Evolutionary conservation across 148 eudicot genomes (phyloP), one percentile per base, ranked within the genome.

Genomic region (Rhododendron kiyosumense): DNA sequence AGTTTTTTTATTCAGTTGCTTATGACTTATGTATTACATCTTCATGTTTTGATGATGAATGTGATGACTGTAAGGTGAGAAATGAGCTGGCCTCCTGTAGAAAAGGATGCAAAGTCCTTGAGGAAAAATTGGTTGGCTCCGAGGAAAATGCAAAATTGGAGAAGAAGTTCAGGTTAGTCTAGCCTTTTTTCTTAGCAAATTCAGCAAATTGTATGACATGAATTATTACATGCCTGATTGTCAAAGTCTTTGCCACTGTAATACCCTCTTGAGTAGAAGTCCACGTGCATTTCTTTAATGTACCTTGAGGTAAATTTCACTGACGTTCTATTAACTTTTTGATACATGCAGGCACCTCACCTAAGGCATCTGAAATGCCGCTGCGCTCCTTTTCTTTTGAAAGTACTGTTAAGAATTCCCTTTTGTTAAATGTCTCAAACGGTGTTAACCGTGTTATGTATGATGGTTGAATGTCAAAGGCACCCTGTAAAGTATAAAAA

Each of bases 51-150:
- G 83, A 30, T 76, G 85, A 28, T 63, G 65, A 36, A 67, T 81
- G 34, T 87, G 30, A 71, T 38, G 24, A 57, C 57, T 59, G 83
- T 15, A 20, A 96, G 98, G 92, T 89, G 86, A 93, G 80, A 85
- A 89, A 88, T 82, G 96, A 92, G 86, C 84, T 92, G 91, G 78
- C 86, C 85, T 87, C 89, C 18, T 88, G 86, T 63, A 90, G 87
- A 88, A 91, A 91, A 83, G 93, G 94, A 79, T 90, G 90, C 86
- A 88, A 89, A 86, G 86, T 49, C 87, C 90, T 93, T 43, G 88
- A 83, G 61, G 91, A 93, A 81, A 92, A 85, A 85, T 82, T 93
- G 87, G 69, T 79, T 87, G 75, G 52, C 81, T 91, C 90, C 18
- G 95, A 93, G 88, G 92, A 93, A 85, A 88, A 90, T 79, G 91